Evolutionary conservation across 495 filamentous ascomycete genomes (phyloP).

Genomic region (Hapsidospora chrysogenum): DNA sequence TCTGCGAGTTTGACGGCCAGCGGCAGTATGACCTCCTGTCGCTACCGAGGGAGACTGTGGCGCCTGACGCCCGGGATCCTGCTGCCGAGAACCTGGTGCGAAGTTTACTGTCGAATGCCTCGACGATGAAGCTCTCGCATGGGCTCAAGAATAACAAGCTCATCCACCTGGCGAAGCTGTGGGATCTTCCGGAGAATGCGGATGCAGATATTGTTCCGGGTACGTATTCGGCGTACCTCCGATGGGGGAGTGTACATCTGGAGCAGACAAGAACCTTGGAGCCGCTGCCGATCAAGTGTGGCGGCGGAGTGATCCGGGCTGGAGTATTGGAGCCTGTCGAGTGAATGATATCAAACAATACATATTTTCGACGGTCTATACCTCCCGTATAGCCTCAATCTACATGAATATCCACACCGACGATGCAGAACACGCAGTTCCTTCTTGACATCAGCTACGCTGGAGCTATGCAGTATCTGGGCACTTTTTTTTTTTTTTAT

Average conservation of each 20-base stretch:
- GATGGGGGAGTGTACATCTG: slow-evolving; percentile 17
- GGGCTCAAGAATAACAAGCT: slow-evolving; percentile 9
- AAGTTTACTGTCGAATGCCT: slow-evolving; percentile 10
- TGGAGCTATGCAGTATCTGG: too few species aligned
- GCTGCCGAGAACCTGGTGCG: slow-evolving; percentile 11
- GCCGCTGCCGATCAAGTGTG: too few species aligned
- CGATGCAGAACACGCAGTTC: too few species aligned
- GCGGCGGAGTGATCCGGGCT: too few species aligned
- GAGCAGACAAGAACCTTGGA: slow-evolving; percentile 13
- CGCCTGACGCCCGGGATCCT: slow-evolving; percentile 6
- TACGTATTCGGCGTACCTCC: slow-evolving; percentile 20
- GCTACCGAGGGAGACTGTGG: not conserved
- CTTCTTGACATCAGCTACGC: too few species aligned
- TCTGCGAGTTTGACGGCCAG: slow-evolving; percentile 10
- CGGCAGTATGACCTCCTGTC: slow-evolving; percentile 13
- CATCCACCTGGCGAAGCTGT: slow-evolving; percentile 13
- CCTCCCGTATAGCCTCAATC: too few species aligned
- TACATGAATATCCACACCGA: too few species aligned
- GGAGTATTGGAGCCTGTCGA: too few species aligned
- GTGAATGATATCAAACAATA: too few species aligned
- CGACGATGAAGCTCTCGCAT: slow-evolving; percentile 15
- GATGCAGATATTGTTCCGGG: slow-evolving; percentile 12
- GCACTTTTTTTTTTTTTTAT: too few species aligned
- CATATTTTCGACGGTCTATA: too few species aligned
- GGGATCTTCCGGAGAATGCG: slow-evolving; percentile 14